Evolutionary conservation across 306 rosid genomes (phyloP), one percentile per base, ranked within the genome.

Genomic region (Echinosophora koreensis): DNA sequence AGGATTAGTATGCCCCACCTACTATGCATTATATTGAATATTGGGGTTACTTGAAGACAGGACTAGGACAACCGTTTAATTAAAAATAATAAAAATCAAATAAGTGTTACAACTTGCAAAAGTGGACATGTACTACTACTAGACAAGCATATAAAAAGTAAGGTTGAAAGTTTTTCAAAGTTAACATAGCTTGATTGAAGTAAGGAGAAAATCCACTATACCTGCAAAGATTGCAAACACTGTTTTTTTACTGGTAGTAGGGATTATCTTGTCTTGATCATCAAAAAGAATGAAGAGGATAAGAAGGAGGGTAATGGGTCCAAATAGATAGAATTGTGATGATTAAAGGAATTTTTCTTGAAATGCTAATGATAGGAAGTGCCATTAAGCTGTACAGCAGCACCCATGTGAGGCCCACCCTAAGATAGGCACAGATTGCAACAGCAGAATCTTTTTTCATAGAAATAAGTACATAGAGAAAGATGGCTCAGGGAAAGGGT

Each of bases 321-420:
- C 76, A 58, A 73, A 62, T 69, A 76, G 85, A 82, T 82, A 46
- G 82, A 59, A 18, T 47, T 18, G 16, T 55, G 30, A 76, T 54
- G 22, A 57, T 52, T 51, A 41, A 76, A 65, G 66, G 66, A 10
- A 5, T 52, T 52, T 76, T 76, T 6, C 32, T 39, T 52, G 80
- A 54, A 76, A 64, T 58, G 59, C 66, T 47, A 63, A 82, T 76
- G 77, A 82, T 64, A 65, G 50, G 54, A 41, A 77, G 12, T 35
- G 59, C 47, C 57, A 69, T 63, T 62, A 82, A 46, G 86, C 79
- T 82, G 79, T 82, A 71, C 44, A 47, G 76, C 86, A 82, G 12
- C 65, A 72, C 50, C 52, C 42, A 71, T 28, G 86, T 71, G 79
- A 46, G 82, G 56, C 76, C 79, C 86, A 77, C 82, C 1, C 8